Conservation (phyloP, 768 basidiomycete species). For the Dioszegia hungarica region DNA sequence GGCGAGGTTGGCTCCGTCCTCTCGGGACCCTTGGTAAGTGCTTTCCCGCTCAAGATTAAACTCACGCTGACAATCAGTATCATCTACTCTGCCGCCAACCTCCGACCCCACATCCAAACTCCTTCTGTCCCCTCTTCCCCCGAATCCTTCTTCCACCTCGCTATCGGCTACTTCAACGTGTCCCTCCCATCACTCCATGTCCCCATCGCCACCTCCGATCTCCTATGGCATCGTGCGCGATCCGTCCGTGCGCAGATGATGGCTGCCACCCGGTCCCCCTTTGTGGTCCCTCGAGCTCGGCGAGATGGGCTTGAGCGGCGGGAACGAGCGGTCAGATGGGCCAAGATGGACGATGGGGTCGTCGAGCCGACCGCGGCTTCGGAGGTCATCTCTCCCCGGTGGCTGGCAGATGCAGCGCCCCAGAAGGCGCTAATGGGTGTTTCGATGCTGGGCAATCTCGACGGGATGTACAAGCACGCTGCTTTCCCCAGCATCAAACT, state of each 20-base stretch:
- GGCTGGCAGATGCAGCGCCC: conserved; percentile 51
- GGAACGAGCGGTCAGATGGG: conserved; percentile 62
- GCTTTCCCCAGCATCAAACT: conserved; percentile 59
- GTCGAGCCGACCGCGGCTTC: neutral
- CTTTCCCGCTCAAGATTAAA: neutral
- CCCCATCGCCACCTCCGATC: conserved; percentile 45
- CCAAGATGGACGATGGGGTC: conserved; percentile 62
- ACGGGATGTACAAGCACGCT: conserved; percentile 70
- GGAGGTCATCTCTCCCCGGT: too few relatives aligned
- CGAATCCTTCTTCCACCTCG: conserved; percentile 72
- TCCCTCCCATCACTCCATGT: conserved; percentile 70
- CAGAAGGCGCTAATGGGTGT: conserved; percentile 59
- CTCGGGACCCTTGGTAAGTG: neutral
- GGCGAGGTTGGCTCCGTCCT: conserved; percentile 41
- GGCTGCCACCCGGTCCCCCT: conserved; percentile 60
- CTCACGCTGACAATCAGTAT: conserved; percentile 52
- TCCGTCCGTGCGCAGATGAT: conserved; percentile 65
- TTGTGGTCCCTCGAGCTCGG: conserved; percentile 60
- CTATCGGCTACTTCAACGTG: conserved; percentile 78
- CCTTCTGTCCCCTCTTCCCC: too few relatives aligned
- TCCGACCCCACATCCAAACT: conserved; percentile 60
- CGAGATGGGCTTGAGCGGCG: conserved; percentile 66
- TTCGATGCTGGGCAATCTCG: conserved; percentile 78
- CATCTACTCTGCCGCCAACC: conserved; percentile 82
- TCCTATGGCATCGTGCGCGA: conserved; percentile 72